Evolutionary conservation across 345 rosid genomes (phyloP), one percentile per base, ranked within the genome.

Genomic region (Ceriops decandra): DNA sequence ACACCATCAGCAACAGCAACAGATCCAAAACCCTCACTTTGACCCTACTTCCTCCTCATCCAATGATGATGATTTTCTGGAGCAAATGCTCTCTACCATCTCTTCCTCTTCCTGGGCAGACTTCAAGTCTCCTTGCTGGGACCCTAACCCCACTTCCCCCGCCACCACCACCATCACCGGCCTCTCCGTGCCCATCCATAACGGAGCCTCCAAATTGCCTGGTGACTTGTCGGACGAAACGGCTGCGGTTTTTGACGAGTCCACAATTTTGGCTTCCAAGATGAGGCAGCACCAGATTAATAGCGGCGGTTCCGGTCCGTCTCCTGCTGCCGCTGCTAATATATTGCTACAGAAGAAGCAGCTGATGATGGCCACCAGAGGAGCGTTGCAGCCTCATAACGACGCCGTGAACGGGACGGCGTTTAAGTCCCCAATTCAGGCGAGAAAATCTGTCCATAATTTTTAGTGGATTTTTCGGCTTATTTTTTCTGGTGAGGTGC

Each of bases 11-110:
- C 58, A 53, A 21, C 57, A n/a, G 17, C 71, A 38, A 26, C 67
- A 82, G 82, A 82, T 82, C 78, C 84, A 79, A 24, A 68, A 62
- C 73, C 61, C 82, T 22, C 66, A 66, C 64, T 82, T 74, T 68
- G 86, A 82, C 73, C 81, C 84, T 30, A 16, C 81, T 33, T 20
- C 81, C 3, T 76, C 79, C 19, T 83, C 77, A 5, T 72, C 81
- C 27, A 60, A 76, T 27, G 96, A 90, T 71, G 93, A 84, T 62
- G 93, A 84, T 62, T 90, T 93, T 74, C 87, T 90, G 17, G 92
- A 87, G 32, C 95, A 90, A 70, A 87, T 93, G 88, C 86, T 91
- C 60, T 87, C 97, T 11, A 56, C 86, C 61, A 77, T 86, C 35
- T 89, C 96, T 66, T 79, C 93, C 27, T 81, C 76, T 59, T 69